Evolutionary conservation across 2,329 filamentous ascomycete species (phyloP).

Genomic region (Ceratocystis smalleyi): DNA sequence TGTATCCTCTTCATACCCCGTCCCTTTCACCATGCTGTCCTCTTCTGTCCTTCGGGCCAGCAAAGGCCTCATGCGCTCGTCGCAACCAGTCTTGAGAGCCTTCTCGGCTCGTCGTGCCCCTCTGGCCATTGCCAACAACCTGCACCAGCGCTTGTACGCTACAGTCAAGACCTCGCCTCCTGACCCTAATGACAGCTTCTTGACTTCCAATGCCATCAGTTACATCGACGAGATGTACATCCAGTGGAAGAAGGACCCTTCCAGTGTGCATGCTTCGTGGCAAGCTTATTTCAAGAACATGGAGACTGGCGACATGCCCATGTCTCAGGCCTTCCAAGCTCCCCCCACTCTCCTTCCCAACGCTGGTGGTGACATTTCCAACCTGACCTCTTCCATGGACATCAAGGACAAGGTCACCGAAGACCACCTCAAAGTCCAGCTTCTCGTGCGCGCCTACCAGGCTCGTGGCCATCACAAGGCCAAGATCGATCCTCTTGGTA

Average conservation of each 20-base stretch:
- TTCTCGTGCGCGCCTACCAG: slow-evolving; percentile 93
- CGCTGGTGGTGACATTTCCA: slow-evolving; percentile 61
- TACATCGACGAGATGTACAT: slow-evolving; percentile 99
- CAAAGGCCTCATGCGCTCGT: slow-evolving; percentile 43
- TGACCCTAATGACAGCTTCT: slow-evolving; percentile 88
- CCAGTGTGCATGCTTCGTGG: slow-evolving; percentile 94
- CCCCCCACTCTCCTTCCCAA: slow-evolving; percentile 81
- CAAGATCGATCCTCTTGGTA: slow-evolving; percentile 88
- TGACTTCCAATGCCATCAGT: slow-evolving; percentile 91
- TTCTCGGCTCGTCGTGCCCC: slow-evolving; percentile 32
- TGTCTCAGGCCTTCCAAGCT: slow-evolving; percentile 90
- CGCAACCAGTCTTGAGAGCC: slow-evolving; percentile 32
- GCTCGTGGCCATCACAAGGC: slow-evolving; percentile 97
- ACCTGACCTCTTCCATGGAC: slow-evolving; percentile 53
- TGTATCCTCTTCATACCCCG: neutral
- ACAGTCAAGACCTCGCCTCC: slow-evolving; percentile 37
- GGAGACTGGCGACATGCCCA: slow-evolving; percentile 94
- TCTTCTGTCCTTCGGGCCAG: slow-evolving; percentile 29
- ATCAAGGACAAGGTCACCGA: slow-evolving; percentile 74
- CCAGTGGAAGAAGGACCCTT: slow-evolving; percentile 86
- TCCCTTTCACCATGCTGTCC: slow-evolving; percentile 13
- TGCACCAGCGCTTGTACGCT: slow-evolving; percentile 36
- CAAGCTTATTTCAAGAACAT: slow-evolving; percentile 99
- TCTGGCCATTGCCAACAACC: slow-evolving; percentile 29
- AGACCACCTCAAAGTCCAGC: slow-evolving; percentile 84